Conservation (phyloP, 129 eudicot genomes). For the Lactuca sativa region DNA sequence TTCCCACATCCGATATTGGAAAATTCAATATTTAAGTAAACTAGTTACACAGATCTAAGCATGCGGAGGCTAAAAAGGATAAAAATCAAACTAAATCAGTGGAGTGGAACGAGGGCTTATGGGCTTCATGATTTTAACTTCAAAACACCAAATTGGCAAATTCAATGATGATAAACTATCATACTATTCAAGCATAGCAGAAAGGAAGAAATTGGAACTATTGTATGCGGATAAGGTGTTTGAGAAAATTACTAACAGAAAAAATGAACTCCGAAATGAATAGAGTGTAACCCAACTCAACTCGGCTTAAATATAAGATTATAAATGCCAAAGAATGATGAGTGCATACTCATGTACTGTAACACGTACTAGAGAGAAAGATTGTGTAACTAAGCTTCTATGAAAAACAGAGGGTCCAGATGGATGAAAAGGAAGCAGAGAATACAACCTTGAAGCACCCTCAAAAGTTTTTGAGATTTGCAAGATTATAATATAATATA, state of each 20-base stretch:
- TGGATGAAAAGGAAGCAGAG: conserved; percentile 33
- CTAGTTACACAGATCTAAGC: conserved; percentile 2
- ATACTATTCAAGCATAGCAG: background rate
- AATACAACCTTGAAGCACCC: conserved; percentile 36
- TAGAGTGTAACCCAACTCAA: conserved; percentile 2
- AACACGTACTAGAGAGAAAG: background rate
- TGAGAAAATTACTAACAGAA: conserved; percentile 12
- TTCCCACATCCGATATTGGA: conserved; percentile 18
- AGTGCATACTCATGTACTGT: background rate
- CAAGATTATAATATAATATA: conserved; percentile 26
- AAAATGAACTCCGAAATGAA: conserved; percentile 13
- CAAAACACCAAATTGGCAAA: background rate
- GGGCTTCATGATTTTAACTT: background rate
- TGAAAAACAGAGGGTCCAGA: conserved; percentile 10
- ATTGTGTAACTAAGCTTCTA: background rate
- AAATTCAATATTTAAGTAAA: background rate
- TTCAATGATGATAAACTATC: background rate
- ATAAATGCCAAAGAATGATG: conserved; percentile 15
- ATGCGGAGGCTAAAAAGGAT: background rate
- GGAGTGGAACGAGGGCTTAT: background rate
- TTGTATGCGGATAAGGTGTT: conserved; percentile 19
- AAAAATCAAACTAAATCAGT: conserved; percentile 2
- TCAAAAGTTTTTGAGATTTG: conserved; percentile 41
- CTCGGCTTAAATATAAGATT: conserved; percentile 1
- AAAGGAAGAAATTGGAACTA: background rate